These are phyloP conservation scores for Phtheirospermum japonicum DNA, from an alignment of 257 asterid genomes.

Conservation along the genomic window DNA sequence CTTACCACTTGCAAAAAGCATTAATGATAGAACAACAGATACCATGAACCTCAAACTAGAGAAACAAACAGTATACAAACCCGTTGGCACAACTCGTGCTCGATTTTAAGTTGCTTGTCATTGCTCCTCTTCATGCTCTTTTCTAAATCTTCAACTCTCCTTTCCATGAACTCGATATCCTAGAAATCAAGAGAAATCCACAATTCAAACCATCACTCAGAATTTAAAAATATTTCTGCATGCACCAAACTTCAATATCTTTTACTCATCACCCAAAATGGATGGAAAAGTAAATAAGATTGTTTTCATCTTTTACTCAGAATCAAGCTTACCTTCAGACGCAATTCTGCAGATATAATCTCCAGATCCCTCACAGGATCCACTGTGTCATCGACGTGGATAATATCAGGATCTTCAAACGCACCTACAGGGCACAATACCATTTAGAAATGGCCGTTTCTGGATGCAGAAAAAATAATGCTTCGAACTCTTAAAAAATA, in stretches of 20 bases:
- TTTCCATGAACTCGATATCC: slow-evolving; percentile 91
- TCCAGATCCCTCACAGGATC: slow-evolving; percentile 98
- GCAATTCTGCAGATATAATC: slow-evolving; percentile 72
- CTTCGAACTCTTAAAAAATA: background rate
- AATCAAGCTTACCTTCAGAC: slow-evolving; percentile 81
- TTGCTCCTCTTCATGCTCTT: slow-evolving; percentile 99
- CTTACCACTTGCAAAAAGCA: background rate
- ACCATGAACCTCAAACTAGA: slow-evolving; percentile 10
- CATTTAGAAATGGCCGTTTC: slow-evolving; percentile 12
- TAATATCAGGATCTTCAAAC: slow-evolving; percentile 94
- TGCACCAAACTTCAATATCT: slow-evolving; percentile 12
- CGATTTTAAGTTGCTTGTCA: slow-evolving; percentile 91
- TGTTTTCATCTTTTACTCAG: background rate
- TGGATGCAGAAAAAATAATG: slow-evolving; percentile 5
- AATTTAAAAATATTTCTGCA: slow-evolving; percentile 10
- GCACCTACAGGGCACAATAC: slow-evolving; percentile 56
- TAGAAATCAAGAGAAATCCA: slow-evolving; percentile 28
- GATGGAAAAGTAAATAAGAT: background rate
- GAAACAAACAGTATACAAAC: slow-evolving; percentile 38
- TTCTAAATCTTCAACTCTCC: slow-evolving; percentile 88
- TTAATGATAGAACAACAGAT: slow-evolving; percentile 2
- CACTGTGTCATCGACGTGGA: slow-evolving; percentile 88
- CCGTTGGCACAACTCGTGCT: slow-evolving; percentile 80
- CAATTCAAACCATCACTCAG: slow-evolving; percentile 17
- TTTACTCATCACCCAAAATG: background rate